Conservation (phyloP, 352 stramenopile species). For the Globisporangium rhizosaccharum region DNA sequence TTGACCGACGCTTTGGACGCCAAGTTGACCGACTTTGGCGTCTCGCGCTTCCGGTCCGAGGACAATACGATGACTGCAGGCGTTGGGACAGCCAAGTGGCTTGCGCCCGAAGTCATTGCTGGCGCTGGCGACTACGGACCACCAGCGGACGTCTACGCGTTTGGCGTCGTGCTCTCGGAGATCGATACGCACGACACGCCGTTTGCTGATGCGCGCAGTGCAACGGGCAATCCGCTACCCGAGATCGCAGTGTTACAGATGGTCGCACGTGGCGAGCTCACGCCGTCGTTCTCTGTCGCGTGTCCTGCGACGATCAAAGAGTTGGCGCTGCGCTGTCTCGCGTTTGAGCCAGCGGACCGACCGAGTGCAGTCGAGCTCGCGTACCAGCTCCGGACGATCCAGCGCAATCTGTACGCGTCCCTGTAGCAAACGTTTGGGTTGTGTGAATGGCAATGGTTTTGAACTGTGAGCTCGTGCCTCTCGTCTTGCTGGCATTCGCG, state of each 20-base stretch:
- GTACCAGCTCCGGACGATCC: slow-evolving; percentile 35
- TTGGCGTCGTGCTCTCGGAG: slow-evolving; percentile 56
- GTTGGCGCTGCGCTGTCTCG: slow-evolving; percentile 36
- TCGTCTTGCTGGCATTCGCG: no score
- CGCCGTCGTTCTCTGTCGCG: slow-evolving; percentile 25
- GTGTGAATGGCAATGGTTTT: not conserved
- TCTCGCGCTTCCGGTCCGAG: slow-evolving; percentile 33
- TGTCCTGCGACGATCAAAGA: slow-evolving; percentile 33
- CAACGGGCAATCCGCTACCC: slow-evolving; percentile 22
- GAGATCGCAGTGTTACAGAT: slow-evolving; percentile 45
- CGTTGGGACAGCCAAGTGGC: slow-evolving; percentile 44
- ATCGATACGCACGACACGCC: slow-evolving; percentile 52
- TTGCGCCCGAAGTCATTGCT: slow-evolving; percentile 48
- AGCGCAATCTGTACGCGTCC: slow-evolving; percentile 10
- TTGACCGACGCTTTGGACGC: slow-evolving; percentile 24
- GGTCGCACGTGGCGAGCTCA: slow-evolving; percentile 35
- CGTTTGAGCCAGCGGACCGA: slow-evolving; percentile 20
- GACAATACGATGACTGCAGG: slow-evolving; percentile 46
- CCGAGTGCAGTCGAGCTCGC: slow-evolving; percentile 41
- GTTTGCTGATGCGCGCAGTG: slow-evolving; percentile 28
- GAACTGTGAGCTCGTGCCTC: not conserved
- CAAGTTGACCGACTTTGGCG: slow-evolving; percentile 66
- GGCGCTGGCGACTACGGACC: slow-evolving; percentile 43
- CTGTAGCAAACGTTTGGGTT: not conserved
- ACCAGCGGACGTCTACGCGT: slow-evolving; percentile 39